Base-by-base conservation (phyloP, 1,284 basidiomycete genomes). In the Agaricales sp. region DNA sequence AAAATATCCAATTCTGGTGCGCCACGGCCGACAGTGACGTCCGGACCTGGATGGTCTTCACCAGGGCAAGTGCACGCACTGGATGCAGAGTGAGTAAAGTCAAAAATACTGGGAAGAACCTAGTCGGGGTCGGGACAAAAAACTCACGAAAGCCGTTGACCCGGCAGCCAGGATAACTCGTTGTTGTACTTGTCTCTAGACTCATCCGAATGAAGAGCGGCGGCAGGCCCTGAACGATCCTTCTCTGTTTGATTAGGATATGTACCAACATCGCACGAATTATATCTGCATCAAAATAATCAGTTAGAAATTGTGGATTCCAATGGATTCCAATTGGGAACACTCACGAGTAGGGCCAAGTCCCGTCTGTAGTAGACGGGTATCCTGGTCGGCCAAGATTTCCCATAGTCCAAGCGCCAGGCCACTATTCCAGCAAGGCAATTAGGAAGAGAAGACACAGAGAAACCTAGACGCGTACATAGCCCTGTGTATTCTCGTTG, bases 1-100 rank as follows among this genome's bases (percentile, higher is more conserved):
- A 92, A 71, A 50, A 91, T 74, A 64, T 92, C 88, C 55, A 93
- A 88, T 64, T 92, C 88, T 0, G 89, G 89, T 0, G 88, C 86
- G 1, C 80, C 79, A 46, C 90, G 78, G 13, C 87, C 80, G 2
- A 53, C 68, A 19, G 53, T 53, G 13, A 50, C 51, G 0, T 70
- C 67, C 1, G 72, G 72, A 1, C 71, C 71, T 2, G 74, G 73
- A 54, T 73, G 74, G 54, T 73, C 69, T 24, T 61, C 64, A 21
- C 57, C 59, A 0, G 71, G 67, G 47, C 71, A 77, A 0, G 68
- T 70, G 51, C 67, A 73, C 0, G 70, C 63, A 8, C 67, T 30
- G 26, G 26, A 6, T 6, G 26, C 26, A 6, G 50, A 4, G 38
- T 47, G 47, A 30, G 47, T 19, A 48, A 49, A 8, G 51, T 59